Conservation (phyloP, 139 green algal genomes). For the Volvox reticuliferus region DNA sequence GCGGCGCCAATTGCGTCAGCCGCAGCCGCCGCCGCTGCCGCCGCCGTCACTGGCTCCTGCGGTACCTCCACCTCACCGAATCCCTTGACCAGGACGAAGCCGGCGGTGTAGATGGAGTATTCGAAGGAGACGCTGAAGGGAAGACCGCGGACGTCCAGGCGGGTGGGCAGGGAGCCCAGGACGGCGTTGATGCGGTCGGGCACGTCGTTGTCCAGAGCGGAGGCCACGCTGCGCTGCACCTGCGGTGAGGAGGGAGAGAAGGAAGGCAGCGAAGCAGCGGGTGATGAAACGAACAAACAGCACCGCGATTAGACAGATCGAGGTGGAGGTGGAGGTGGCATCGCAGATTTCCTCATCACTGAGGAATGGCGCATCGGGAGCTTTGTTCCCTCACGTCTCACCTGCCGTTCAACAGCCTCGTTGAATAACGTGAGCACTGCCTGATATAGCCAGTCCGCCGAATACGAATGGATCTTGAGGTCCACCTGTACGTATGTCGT, state of each 20-base stretch:
- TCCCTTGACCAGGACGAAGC: slow-evolving; percentile 62
- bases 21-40: not conserved
- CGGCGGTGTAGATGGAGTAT: slow-evolving; percentile 54
- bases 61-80: slow-evolving; percentile 45
- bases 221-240: slow-evolving; percentile 42
- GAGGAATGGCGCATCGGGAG: no score
- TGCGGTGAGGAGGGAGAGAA: not conserved
- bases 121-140: slow-evolving; percentile 57
- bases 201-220: slow-evolving; percentile 49
- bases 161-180: slow-evolving; percentile 54
- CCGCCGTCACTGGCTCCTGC: not conserved
- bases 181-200: slow-evolving; percentile 44
- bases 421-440: slow-evolving; percentile 62
- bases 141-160: slow-evolving; percentile 54
- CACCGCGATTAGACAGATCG: no score
- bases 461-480: slow-evolving; percentile 52
- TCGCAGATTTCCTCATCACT: no score
- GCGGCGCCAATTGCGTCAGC: not conserved
- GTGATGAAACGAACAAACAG: no score
- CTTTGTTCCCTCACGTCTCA: no score
- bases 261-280: not conserved
- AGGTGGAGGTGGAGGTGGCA: no score
- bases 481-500: slow-evolving; percentile 6
- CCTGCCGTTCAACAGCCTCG: slow-evolving; percentile 28
- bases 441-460: slow-evolving; percentile 67